Percentiles rank a stretch among this genome's conserved stretches.
phyloP scores from a whole-genome alignment of 1,284 basidiomycete genomes.

The Cutaneotrichosporon mucoides region DNA sequence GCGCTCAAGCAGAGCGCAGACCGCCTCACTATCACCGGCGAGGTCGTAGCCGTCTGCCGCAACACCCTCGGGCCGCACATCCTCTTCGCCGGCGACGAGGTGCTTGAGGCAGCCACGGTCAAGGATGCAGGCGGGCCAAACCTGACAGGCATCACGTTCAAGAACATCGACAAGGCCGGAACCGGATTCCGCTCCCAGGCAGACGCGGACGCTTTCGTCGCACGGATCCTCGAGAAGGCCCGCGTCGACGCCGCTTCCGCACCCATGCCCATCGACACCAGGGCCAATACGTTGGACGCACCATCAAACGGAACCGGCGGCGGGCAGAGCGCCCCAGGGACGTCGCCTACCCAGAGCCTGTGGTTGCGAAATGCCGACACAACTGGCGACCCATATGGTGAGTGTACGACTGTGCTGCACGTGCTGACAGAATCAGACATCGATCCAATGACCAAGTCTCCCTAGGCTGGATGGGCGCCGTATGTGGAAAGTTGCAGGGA shows the following conservation, averaged over 20 bases:
- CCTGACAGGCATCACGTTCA: slow-evolving; percentile 3
- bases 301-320: not conserved
- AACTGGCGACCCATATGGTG: not conserved
- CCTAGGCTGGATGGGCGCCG: no score
- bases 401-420: not conserved
- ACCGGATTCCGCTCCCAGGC: not conserved
- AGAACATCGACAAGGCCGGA: not conserved
- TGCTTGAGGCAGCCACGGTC: slow-evolving; percentile 11
- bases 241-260: not conserved
- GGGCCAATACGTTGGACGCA: not conserved
- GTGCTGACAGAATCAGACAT: not conserved
- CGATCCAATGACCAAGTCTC: not conserved
- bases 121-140: slow-evolving; percentile 19
- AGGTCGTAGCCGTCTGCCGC: slow-evolving; percentile 17
- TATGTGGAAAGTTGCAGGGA: no score
- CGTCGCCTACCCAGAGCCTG: not conserved
- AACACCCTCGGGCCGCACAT: slow-evolving; percentile 17
- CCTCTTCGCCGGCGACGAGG: slow-evolving; percentile 13
- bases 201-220: not conserved
- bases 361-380: not conserved
- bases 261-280: no score
- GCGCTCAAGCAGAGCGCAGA: slow-evolving; percentile 14
- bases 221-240: not conserved
- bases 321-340: not conserved
- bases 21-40: slow-evolving; percentile 15